phyloP scores from a whole-genome alignment of 2,329 filamentous ascomycete species.

The Cladosporium austrohemisphaericum region DNA sequence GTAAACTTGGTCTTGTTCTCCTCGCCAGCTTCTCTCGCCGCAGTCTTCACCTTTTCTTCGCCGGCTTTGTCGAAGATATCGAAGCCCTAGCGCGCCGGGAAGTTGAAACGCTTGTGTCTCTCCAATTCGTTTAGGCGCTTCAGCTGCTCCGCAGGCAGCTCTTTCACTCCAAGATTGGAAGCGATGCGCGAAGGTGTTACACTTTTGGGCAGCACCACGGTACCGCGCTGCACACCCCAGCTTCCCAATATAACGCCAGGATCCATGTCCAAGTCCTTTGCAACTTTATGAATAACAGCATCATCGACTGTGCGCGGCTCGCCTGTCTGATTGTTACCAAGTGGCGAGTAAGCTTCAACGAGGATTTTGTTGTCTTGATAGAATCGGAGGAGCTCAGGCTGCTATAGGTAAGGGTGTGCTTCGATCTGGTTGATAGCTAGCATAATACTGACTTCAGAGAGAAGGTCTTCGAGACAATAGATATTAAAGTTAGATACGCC shows the following conservation, averaged over 20 bases:
- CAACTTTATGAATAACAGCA: slow-evolving; percentile 39
- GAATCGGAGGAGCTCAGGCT: slow-evolving; percentile 52
- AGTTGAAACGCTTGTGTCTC: slow-evolving; percentile 44
- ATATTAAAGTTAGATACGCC: slow-evolving; percentile 73
- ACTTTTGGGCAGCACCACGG: slow-evolving; percentile 51
- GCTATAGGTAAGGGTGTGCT: slow-evolving; percentile 66
- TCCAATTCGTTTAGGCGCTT: slow-evolving; percentile 39
- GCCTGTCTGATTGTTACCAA: slow-evolving; percentile 49
- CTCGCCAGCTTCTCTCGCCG: slow-evolving; percentile 33
- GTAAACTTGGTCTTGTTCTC: slow-evolving; percentile 39
- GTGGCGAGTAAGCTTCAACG: slow-evolving; percentile 50
- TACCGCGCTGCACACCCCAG: slow-evolving; percentile 48
- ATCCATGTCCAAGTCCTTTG: slow-evolving; percentile 40
- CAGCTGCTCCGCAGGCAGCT: slow-evolving; percentile 36
- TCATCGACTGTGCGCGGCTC: slow-evolving; percentile 39
- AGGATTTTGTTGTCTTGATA: slow-evolving; percentile 49
- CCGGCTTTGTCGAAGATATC: slow-evolving; percentile 46
- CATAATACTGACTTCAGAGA: slow-evolving; percentile 52
- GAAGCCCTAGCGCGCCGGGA: slow-evolving; percentile 41
- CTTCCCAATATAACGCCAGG: slow-evolving; percentile 45
- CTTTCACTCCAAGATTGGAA: slow-evolving; percentile 24
- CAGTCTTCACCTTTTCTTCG: slow-evolving; percentile 35
- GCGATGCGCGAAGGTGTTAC: slow-evolving; percentile 26
- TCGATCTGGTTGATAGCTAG: slow-evolving; percentile 40
- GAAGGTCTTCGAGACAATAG: slow-evolving; percentile 45